Conservation (phyloP, 2,329 filamentous ascomycete species). For the Colletotrichum sublineola region DNA sequence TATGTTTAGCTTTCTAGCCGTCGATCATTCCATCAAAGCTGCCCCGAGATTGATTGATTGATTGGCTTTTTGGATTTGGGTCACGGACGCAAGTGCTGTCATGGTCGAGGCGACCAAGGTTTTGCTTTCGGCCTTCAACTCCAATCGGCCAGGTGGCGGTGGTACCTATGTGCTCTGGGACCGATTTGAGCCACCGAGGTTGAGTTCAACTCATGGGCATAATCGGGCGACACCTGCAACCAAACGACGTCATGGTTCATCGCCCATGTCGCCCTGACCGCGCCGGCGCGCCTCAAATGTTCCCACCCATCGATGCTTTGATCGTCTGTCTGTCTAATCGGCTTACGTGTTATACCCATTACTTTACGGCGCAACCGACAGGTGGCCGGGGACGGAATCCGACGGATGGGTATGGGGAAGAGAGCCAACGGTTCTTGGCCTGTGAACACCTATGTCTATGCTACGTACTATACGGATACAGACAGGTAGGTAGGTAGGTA, state of each 20-base stretch:
- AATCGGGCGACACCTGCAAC: not conserved
- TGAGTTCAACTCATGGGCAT: constrained; percentile 16
- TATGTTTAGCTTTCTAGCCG: not conserved
- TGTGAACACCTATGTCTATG: too few species aligned
- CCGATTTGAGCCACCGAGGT: not conserved
- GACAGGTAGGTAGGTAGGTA: too few species aligned
- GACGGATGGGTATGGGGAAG: not conserved
- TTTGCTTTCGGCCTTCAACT: not conserved
- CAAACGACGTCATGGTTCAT: constrained; percentile 25
- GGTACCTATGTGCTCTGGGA: not conserved
- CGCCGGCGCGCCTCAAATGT: not conserved
- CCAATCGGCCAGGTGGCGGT: not conserved
- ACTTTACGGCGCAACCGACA: not conserved
- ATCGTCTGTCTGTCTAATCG: not conserved
- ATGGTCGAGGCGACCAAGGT: not conserved
- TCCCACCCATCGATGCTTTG: not conserved
- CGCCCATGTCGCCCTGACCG: not conserved
- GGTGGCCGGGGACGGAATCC: not conserved
- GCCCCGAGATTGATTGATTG: not conserved
- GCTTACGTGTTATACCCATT: not conserved
- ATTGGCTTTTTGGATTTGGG: not conserved
- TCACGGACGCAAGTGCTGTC: not conserved
- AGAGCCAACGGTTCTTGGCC: not conserved
- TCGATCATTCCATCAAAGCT: not conserved
- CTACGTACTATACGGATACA: too few species aligned